phyloP scores from a whole-genome alignment of 441 rosid species.

The Adansonia madagascariensis region DNA sequence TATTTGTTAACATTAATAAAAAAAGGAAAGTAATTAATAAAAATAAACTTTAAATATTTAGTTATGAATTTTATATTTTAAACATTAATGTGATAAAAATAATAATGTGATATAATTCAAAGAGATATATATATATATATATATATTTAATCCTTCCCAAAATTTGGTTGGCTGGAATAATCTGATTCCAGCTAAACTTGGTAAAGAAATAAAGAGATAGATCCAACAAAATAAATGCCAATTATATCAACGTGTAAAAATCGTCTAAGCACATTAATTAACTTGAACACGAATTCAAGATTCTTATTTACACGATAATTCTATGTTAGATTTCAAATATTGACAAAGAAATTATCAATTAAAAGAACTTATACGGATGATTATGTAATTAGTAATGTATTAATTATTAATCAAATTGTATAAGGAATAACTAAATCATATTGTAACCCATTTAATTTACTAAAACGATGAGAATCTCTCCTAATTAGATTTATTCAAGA shows the following conservation, averaged over 20 bases:
- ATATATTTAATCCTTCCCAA: not conserved
- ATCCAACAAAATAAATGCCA: not conserved
- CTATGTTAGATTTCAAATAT: not conserved
- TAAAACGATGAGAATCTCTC: not conserved
- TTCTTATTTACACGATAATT: not conserved
- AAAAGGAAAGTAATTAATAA: no score
- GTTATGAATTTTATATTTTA: not conserved
- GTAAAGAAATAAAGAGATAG: not conserved
- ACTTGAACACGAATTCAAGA: not conserved
- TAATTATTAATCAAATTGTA: not conserved
- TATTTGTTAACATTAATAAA: no score
- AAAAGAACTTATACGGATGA: not conserved
- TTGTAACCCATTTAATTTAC: no score
- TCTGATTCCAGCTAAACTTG: slow-evolving; percentile 3
- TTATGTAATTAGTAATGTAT: not conserved
- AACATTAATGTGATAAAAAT: not conserved
- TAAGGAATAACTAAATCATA: no score
- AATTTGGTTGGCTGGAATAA: not conserved
- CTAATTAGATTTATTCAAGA: no score
- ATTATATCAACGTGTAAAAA: not conserved
- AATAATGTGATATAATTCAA: no score
- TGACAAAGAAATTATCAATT: not conserved
- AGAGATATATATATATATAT: no score
- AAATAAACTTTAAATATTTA: no score
- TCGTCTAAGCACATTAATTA: not conserved